phyloP scores from a whole-genome alignment of 257 asterid species.

The Jaltomata sinuosa region DNA sequence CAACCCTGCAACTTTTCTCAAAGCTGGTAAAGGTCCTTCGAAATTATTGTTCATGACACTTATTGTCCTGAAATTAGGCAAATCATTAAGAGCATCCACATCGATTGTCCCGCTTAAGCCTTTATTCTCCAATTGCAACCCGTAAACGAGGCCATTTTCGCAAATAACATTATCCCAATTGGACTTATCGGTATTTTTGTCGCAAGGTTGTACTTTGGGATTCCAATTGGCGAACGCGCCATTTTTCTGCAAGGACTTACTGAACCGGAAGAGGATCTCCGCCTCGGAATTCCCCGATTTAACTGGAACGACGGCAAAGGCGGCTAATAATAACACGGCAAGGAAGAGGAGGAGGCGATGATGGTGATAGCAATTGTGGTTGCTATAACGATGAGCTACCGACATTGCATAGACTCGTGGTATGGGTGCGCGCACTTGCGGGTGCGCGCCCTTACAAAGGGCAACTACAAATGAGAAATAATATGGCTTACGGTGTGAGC shows the following conservation, averaged over 20 bases:
- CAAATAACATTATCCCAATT: conserved; percentile 44
- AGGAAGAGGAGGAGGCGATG: not conserved
- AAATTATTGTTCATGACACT: conserved; percentile 40
- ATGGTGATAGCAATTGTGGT: not conserved
- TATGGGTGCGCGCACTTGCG: conserved; percentile 33
- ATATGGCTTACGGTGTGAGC: not conserved
- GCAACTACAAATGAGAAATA: conserved; percentile 11
- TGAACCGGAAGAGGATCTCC: conserved; percentile 22
- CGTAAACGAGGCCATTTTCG: conserved; percentile 26
- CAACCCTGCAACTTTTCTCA: conserved; percentile 16
- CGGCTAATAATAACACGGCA: not conserved
- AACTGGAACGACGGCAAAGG: not conserved
- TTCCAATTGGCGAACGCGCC: conserved; percentile 26
- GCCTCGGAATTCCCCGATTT: not conserved
- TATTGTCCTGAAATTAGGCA: conserved; percentile 29
- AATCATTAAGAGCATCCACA: conserved; percentile 23
- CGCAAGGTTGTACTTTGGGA: conserved; percentile 25
- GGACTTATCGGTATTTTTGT: not conserved
- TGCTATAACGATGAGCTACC: conserved; percentile 8
- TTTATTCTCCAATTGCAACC: conserved; percentile 38
- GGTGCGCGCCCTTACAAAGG: conserved; percentile 35
- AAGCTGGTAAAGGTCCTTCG: conserved; percentile 38
- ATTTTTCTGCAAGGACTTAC: conserved; percentile 23
- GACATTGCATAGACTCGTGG: not conserved
- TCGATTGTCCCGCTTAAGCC: conserved; percentile 41